Evolutionary conservation across 805 yeast genomes (phyloP).

Genomic region (Candida endomychidarum): DNA sequence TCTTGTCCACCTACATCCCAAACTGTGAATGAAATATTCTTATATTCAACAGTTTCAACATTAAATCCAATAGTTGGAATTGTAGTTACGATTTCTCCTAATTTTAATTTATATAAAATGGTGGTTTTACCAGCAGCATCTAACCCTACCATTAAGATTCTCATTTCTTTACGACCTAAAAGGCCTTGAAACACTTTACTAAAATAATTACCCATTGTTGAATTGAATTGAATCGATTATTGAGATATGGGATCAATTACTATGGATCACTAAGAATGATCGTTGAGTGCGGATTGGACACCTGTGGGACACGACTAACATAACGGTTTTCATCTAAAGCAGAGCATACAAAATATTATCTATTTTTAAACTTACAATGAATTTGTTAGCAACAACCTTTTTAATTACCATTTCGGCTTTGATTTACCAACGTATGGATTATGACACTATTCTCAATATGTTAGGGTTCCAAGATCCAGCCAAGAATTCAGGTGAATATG

Average conservation of each 20-base stretch:
- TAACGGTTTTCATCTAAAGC: too few relatives aligned
- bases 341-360: too few relatives aligned
- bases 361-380: too few relatives aligned
- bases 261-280: neutral
- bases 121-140: conserved; percentile 46
- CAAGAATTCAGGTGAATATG: too few relatives aligned
- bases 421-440: too few relatives aligned
- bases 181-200: conserved; percentile 42
- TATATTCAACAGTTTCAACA: conserved; percentile 44
- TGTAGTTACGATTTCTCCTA: conserved; percentile 44
- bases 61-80: conserved; percentile 45
- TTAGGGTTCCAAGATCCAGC: too few relatives aligned
- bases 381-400: too few relatives aligned
- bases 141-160: conserved; percentile 45
- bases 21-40: conserved; percentile 43
- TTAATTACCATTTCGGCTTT: too few relatives aligned
- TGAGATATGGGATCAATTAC: too few relatives aligned
- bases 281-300: conserved; percentile 2
- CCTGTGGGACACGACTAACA: too few relatives aligned
- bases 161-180: conserved; percentile 44
- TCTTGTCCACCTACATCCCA: conserved; percentile 49
- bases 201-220: conserved; percentile 38
- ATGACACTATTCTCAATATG: too few relatives aligned
- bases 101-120: conserved; percentile 42
- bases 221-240: neutral